Conservation (phyloP, 148 eudicot species). For the Fagopyrum tataricum region DNA sequence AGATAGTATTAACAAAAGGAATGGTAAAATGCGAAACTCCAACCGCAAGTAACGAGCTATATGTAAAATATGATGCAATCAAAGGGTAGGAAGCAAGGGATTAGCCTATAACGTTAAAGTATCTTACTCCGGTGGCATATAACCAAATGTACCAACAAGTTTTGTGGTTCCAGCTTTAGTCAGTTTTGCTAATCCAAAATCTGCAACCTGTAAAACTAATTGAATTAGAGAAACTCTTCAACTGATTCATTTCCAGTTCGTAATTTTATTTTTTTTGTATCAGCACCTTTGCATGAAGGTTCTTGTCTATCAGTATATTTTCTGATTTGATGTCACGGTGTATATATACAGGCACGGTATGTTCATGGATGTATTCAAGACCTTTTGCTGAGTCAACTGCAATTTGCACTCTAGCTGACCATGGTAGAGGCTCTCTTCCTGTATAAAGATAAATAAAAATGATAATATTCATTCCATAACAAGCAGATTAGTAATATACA, state of each 20-base stretch:
- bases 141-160: slow-evolving; percentile 97
- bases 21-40: background rate
- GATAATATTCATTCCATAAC: background rate
- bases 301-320: slow-evolving; percentile 78
- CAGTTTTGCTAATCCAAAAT: slow-evolving; percentile 88
- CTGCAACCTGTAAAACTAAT: slow-evolving; percentile 65
- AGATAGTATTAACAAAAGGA: background rate
- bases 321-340: slow-evolving; percentile 95
- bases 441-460: slow-evolving; percentile 13
- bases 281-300: slow-evolving; percentile 71
- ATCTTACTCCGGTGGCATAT: slow-evolving; percentile 98
- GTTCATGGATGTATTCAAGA: slow-evolving; percentile 95
- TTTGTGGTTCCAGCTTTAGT: slow-evolving; percentile 74
- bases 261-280: no score
- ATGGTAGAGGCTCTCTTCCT: slow-evolving; percentile 61
- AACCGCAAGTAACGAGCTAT: background rate
- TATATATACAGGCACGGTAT: slow-evolving; percentile 84
- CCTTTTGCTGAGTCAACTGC: slow-evolving; percentile 98
- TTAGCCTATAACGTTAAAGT: background rate
- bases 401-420: slow-evolving; percentile 88
- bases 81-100: background rate
- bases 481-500: background rate
- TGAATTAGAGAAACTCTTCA: background rate
- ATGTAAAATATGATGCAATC: background rate
- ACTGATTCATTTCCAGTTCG: background rate